Evolutionary conservation across 75 land plant genomes (phyloP).

Genomic region (Ceratopteris richardii): DNA sequence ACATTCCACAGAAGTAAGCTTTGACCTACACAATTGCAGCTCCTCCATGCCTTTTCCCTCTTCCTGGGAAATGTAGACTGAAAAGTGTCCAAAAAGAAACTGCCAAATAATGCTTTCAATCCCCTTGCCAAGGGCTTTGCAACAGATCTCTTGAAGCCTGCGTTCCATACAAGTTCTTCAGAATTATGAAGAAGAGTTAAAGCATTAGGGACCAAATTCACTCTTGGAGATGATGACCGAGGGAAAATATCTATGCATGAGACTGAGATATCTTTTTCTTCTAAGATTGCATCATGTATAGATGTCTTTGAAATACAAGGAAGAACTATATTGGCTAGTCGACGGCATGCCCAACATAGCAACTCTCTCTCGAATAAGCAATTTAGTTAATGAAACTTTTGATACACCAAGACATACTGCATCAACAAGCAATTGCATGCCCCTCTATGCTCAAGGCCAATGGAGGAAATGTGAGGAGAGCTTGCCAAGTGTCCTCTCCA

Average conservation of each 20-base stretch:
- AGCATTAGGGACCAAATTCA: slow-evolving; percentile 35
- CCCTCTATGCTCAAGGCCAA: too few relatives aligned
- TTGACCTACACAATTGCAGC: slow-evolving; percentile 38
- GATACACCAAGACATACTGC: too few relatives aligned
- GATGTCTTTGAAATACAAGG: slow-evolving; percentile 37
- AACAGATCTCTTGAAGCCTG: slow-evolving; percentile 29
- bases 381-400: too few relatives aligned
- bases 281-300: background rate
- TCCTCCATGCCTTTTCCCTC: slow-evolving; percentile 14
- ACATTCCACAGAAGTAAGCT: slow-evolving; percentile 80
- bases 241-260: background rate
- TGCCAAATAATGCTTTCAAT: slow-evolving; percentile 30
- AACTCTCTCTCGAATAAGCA: slow-evolving; percentile 99
- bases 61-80: slow-evolving; percentile 47
- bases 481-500: too few relatives aligned
- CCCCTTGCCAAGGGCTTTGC: slow-evolving; percentile 24
- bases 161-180: slow-evolving; percentile 37
- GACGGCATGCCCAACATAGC: slow-evolving; percentile 89
- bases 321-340: slow-evolving; percentile 76
- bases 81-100: slow-evolving; percentile 34
- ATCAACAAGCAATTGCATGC: too few relatives aligned
- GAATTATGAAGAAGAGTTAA: slow-evolving; percentile 51
- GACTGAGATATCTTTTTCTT: background rate
- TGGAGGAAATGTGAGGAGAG: too few relatives aligned
- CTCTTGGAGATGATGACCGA: background rate